Base-by-base conservation (phyloP, 1,284 basidiomycete genomes). In the Microbotryum silenes-acaulis region DNA sequence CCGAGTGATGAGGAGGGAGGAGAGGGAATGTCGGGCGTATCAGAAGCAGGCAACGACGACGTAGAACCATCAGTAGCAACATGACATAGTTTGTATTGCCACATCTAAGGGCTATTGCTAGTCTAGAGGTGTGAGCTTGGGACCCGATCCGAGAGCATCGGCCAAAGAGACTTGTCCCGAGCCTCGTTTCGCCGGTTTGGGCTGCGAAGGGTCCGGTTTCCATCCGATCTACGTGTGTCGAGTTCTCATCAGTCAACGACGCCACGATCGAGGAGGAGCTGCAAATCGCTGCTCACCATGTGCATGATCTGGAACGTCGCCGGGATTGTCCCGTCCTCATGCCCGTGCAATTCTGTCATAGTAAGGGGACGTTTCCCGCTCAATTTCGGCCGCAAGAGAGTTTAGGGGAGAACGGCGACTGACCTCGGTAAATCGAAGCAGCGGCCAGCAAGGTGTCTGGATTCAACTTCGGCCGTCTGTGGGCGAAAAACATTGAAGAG, bases 221-320 rank as follows among this genome's bases (percentile, higher is more conserved):
- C 96, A 99, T n/a, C 96, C 94, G 75, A 98, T 97, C 91, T 94
- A 68, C 6, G 20, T 4, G 45, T 20, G 50, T 10, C 3, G 9
- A 5, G 10, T 31, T 4, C 16, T 23, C 23, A 33, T 46, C 48
- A 49, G 48, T 44, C 20, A 45, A 53, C 27, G 14, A 44, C 6
- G 29, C 50, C n/a, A n/a, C 47, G 29, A 46, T 14, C 45, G 57
- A 54, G 51, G 53, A 37, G 29, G 4, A 49, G n/a, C 42, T 54
- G 31, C 8, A 31, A 60, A 56, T 59, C 14, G 21, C 33, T 46
- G 77, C 81, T 68, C 68, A 90, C 92, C 81, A 97, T 85, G 75
- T 89, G 97, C 64, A 98, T 91, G 57, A 97, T 79, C 73, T 94
- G 89, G 77, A 97, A 99, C 5, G 96, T 98, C 16, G 96, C 96